phyloP scores from a whole-genome alignment of 2,329 filamentous ascomycete genomes.

The Stenocarpella maydis region DNA sequence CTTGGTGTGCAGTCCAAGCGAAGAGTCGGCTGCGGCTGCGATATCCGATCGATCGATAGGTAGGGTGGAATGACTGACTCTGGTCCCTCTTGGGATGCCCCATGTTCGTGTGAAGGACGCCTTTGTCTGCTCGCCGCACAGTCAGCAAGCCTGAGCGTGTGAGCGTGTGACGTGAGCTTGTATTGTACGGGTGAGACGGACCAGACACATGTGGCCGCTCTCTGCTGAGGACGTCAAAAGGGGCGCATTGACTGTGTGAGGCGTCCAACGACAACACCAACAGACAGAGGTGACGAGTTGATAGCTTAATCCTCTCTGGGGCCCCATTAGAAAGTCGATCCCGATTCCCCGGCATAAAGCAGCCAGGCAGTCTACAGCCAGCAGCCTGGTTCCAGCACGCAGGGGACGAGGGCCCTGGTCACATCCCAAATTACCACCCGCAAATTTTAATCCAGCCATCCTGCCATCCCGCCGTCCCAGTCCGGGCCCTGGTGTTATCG shows the following conservation, averaged over 20 bases:
- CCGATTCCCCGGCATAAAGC: constrained; percentile 6
- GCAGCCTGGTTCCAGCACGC: not conserved
- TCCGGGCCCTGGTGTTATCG: not conserved
- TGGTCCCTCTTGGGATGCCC: no score
- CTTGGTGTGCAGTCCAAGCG: not conserved
- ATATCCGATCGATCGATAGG: constrained; percentile 13
- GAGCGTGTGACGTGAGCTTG: constrained; percentile 11
- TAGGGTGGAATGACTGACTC: constrained; percentile 1
- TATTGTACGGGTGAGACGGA: not conserved
- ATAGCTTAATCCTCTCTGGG: no score
- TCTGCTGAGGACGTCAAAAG: constrained; percentile 5
- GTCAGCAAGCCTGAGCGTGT: not conserved
- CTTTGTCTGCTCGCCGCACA: no score
- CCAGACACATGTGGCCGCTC: not conserved
- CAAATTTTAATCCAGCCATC: constrained; percentile 24
- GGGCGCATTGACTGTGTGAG: constrained; percentile 7
- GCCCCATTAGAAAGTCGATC: not conserved
- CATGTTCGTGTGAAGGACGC: not conserved
- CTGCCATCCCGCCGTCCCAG: constrained; percentile 18
- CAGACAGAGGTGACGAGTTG: no score
- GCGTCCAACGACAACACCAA: no score
- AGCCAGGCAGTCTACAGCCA: not conserved
- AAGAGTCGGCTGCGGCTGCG: not conserved
- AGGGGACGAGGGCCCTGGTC: constrained; percentile 14
- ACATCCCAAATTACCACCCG: constrained; percentile 22